These are phyloP conservation scores for Trichoderma semiorbis DNA, from an alignment of 2,329 filamentous ascomycete genomes.

Conservation along the genomic window DNA sequence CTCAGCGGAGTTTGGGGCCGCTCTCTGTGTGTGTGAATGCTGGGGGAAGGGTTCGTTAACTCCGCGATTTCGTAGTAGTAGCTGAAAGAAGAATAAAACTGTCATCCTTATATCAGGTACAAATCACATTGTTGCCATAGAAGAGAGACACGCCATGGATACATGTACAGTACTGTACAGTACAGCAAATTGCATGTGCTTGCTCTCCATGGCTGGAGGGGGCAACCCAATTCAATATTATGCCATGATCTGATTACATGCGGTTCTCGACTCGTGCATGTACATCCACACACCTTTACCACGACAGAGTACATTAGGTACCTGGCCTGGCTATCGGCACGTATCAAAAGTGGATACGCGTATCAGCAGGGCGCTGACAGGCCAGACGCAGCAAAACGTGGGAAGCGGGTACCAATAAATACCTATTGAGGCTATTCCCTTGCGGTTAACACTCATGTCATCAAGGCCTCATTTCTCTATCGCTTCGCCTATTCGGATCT, in stretches of 20 bases:
- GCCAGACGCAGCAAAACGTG: neutral
- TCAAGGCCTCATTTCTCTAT: neutral
- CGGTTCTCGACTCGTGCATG: neutral
- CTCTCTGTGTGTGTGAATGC: neutral
- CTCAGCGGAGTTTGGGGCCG: neutral
- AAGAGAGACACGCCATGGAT: neutral
- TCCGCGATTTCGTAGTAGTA: neutral
- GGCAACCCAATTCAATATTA: neutral
- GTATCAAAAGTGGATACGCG: conserved; percentile 3
- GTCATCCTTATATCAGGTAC: neutral
- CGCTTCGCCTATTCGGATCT: neutral
- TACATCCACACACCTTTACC: neutral
- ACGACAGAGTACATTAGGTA: neutral
- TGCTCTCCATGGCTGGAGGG: neutral
- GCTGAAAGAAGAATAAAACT: neutral
- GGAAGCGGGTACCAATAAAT: neutral
- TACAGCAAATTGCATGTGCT: neutral
- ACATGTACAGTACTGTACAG: neutral
- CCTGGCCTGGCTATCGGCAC: neutral
- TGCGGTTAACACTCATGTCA: neutral
- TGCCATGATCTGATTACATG: neutral
- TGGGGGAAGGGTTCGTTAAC: neutral
- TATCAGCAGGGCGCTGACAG: neutral
- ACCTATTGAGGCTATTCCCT: neutral
- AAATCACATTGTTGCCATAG: neutral